Conservation (phyloP, 2,329 filamentous ascomycete genomes). For the Xylariaceae sp. region DNA sequence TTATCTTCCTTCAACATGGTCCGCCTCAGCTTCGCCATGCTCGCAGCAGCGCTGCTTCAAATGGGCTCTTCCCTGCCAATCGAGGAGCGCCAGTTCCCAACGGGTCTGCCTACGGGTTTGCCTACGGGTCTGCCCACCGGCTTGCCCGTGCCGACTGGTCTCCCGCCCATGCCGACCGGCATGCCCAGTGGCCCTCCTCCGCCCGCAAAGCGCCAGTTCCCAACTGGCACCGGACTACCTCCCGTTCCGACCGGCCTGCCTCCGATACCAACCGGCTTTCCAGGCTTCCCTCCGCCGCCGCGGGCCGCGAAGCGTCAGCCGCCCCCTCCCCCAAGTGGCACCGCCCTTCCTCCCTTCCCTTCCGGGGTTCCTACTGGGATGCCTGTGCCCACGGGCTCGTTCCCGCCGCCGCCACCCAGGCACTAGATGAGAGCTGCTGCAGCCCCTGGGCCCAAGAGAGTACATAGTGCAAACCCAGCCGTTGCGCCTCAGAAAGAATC, state of each 20-base stretch:
- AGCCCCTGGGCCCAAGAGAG: no score
- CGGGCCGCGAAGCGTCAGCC: no score
- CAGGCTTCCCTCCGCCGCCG: background rate
- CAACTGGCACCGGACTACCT: no score
- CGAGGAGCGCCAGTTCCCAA: background rate
- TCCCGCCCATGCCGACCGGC: constrained; percentile 5
- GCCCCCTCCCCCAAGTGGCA: no score
- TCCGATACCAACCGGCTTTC: constrained; percentile 4
- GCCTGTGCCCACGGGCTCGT: no score
- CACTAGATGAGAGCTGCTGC: no score
- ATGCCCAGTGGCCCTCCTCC: background rate
- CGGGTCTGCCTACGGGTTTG: background rate
- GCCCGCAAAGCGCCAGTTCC: no score
- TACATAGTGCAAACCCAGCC: no score
- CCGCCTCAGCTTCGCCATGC: constrained; percentile 9
- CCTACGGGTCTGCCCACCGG: background rate
- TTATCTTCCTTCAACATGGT: constrained; percentile 7
- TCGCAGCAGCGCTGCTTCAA: constrained; percentile 10
- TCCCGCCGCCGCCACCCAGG: no score
- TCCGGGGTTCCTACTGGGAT: no score
- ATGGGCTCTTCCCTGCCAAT: constrained; percentile 6
- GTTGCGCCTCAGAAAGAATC: no score
- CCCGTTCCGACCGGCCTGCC: constrained; percentile 6
- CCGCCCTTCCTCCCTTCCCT: no score
- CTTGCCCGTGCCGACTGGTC: background rate